Base-by-base conservation (phyloP, 1,139 yeast species). In the Yamadazyma mexicana region DNA sequence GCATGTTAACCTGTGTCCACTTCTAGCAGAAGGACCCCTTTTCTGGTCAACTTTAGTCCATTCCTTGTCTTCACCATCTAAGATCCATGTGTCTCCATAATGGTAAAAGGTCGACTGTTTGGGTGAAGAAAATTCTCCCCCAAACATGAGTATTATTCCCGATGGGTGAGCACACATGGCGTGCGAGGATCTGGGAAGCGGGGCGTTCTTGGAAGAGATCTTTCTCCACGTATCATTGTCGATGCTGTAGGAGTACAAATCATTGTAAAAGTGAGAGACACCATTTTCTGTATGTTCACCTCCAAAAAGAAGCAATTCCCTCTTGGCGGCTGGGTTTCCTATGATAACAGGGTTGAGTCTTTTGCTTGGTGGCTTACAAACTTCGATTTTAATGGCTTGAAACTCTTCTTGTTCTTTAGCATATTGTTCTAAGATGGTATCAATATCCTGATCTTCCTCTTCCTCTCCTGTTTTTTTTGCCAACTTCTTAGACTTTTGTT, bases 101-200 rank as follows among this genome's bases (percentile, higher is more conserved):
- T 92, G 98, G 61, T 92, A 94, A 61, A 92, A 92, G 0, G 97
- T 88, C 37, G 89, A 82, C 61, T 92, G 98, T 56, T 91, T 92
- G 2, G 98, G 98, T 6, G 96, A 87, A 1, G 97, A 87, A 54
- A 92, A 92, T 62, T 92, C 98, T 50, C 98, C 98, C 38, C 98
- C 98, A 66, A 88, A 92, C 72, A 92, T 64, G 45, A 92, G 64
- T 18, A 87, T 75, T 1, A 89, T 66, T 7, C 98, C 98, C 2
- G 91, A 81, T 1, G 97, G 96, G 60, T 92, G 98, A 0, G 88
- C 84, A 49, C 92, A 83, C 89, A 89, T 86, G 2, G 96, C 87
- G 54, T 94, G 97, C 0, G 97, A 89, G 1, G 96, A 87, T 48
- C 98, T 70, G 1, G 97, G 96, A 56, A 91, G 75, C 10, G 98